Conservation (phyloP, 2,329 filamentous ascomycete species). For the Dothideomycetes sp. region DNA sequence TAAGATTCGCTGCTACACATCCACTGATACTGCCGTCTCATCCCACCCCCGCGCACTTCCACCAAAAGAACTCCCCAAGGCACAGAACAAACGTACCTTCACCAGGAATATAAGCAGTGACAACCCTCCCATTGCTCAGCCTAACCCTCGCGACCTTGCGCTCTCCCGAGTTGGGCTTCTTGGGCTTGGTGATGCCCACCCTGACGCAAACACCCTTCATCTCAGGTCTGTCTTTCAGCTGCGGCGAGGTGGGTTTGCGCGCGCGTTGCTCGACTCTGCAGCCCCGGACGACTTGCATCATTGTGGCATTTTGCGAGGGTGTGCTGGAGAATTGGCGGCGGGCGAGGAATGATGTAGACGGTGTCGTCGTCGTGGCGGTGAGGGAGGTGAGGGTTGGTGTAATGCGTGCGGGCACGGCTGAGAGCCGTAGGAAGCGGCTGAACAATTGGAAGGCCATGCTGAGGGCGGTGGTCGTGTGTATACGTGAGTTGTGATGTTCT, state of each 20-base stretch:
- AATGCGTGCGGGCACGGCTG: slow-evolving; percentile 14
- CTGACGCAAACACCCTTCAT: slow-evolving; percentile 95
- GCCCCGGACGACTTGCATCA: slow-evolving; percentile 47
- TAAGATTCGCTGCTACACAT: no score
- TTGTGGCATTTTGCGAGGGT: slow-evolving; percentile 29
- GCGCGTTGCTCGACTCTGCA: slow-evolving; percentile 70
- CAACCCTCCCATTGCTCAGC: slow-evolving; percentile 72
- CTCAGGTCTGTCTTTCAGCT: slow-evolving; percentile 63
- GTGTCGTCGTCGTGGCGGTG: slow-evolving; percentile 4
- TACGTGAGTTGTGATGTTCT: slow-evolving; percentile 4
- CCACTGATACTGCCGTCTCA: neutral
- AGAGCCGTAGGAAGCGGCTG: slow-evolving; percentile 25
- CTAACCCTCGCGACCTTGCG: slow-evolving; percentile 89
- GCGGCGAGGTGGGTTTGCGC: slow-evolving; percentile 80
- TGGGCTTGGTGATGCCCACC: slow-evolving; percentile 86
- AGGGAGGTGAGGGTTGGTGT: slow-evolving; percentile 1
- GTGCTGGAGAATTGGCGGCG: slow-evolving; percentile 33
- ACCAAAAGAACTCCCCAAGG: neutral
- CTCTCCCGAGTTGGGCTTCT: slow-evolving; percentile 98
- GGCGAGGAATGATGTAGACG: slow-evolving; percentile 16
- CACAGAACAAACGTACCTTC: slow-evolving; percentile 48
- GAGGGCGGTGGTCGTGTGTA: neutral
- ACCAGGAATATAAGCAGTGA: slow-evolving; percentile 91
- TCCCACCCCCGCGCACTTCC: neutral
- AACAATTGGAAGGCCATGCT: slow-evolving; percentile 29